Base-by-base conservation (phyloP, 1,284 basidiomycete genomes). In the Lentinula novae-zelandiae region DNA sequence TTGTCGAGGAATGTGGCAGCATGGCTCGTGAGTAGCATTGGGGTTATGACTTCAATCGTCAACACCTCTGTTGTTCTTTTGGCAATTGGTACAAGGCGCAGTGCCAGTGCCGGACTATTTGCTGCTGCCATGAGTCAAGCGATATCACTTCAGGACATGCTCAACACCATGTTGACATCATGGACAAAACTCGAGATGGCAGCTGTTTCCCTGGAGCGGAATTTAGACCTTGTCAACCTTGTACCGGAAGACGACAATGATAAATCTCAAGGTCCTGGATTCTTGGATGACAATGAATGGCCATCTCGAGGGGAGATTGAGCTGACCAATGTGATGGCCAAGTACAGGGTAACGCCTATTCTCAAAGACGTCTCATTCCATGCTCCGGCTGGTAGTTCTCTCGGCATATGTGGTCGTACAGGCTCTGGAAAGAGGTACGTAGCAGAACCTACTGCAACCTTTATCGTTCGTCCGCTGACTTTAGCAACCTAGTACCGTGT, bases 91-190 rank as follows among this genome's bases (percentile, higher is more conserved):
- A 40, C 34, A 7, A 4, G 53, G 40, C 36, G 36, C 36, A 54
- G 53, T 36, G 36, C 53, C 4, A 38, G 36, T 39, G 53, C 36
- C 8, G 36, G 53, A 38, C 31, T 54, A 20, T 54, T 54, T 38
- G 53, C 34, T 20, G 53, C 36, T 15, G 53, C 53, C 5, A 54
- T 54, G 53, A 54, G 53, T 49, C 53, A 54, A 22, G 36, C 53
- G 22, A 40, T 54, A 38, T 54, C 53, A 2, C 53, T 54, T 8
- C 53, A 54, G 38, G 53, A 54, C 34, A 39, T 40, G 53, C 22
- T 54, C 5, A 54, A 54, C 20, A 13, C 31, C 20, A 38, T 54
- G 53, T 15, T 54, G 22, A 40, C 36, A 12, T 39, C 33, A 27
- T 40, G 33, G 34, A 40, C 53, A 42, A 40, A 22, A 27, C n/a